Evolutionary conservation across 2,329 filamentous ascomycete species (phyloP).

Genomic region (Apiospora rasikravindrae): DNA sequence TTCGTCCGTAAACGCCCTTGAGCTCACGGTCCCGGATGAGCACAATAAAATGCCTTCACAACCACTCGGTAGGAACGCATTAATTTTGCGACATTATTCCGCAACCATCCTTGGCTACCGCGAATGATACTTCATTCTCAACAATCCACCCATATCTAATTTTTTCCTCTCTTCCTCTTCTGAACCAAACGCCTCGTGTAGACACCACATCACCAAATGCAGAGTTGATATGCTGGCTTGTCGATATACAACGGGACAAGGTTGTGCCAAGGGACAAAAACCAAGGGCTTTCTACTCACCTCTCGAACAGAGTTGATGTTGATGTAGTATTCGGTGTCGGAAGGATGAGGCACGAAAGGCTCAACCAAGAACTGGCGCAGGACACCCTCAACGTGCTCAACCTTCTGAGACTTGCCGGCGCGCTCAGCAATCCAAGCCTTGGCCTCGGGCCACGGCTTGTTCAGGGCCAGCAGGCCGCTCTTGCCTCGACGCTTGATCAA

Average conservation of each 20-base stretch:
- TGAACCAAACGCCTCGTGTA: not conserved
- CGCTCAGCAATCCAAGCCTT: slow-evolving; percentile 92
- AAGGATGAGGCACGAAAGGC: slow-evolving; percentile 95
- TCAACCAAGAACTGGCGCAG: slow-evolving; percentile 97
- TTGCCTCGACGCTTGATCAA: slow-evolving; percentile 99
- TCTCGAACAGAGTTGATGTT: slow-evolving; percentile 99
- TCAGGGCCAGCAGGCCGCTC: slow-evolving; percentile 93
- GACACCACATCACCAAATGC: slow-evolving; percentile 16
- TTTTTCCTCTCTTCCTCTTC: not conserved
- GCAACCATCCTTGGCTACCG: not conserved
- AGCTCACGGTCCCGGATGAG: slow-evolving; percentile 23
- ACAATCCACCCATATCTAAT: not conserved
- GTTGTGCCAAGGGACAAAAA: not conserved
- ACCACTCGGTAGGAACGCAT: not conserved
- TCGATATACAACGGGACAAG: not conserved
- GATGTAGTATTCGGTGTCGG: slow-evolving; percentile 99
- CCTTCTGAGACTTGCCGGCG: slow-evolving; percentile 89
- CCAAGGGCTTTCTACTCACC: slow-evolving; percentile 66
- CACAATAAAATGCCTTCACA: slow-evolving; percentile 13
- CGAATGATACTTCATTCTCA: not conserved
- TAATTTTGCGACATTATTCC: not conserved
- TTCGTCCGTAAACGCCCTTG: slow-evolving; percentile 43
- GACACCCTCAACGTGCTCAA: slow-evolving; percentile 88
- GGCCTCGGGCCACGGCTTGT: slow-evolving; percentile 96
- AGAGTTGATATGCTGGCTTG: slow-evolving; percentile 27